Percentiles rank a stretch among this genome's conserved stretches.
Evolutionary conservation across 768 basidiomycete species (phyloP).

Genomic region (Termitomyces sp.): DNA sequence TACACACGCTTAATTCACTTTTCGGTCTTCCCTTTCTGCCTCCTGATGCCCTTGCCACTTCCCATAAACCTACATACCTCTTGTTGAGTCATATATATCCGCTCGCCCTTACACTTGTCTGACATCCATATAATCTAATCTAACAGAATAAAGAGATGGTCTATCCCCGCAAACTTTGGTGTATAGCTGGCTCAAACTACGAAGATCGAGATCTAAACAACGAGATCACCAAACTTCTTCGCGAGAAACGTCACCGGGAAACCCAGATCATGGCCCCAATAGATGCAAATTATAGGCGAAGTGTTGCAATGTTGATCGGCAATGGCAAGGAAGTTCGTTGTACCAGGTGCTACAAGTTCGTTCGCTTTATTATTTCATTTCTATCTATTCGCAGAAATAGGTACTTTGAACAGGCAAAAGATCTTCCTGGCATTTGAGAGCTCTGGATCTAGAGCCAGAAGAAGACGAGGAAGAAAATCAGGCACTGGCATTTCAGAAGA

Average conservation of each 20-base stretch:
- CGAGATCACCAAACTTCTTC: constrained; percentile 92
- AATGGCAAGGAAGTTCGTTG: constrained; percentile 96
- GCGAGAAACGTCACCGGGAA: constrained; percentile 97
- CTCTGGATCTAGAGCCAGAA: constrained; percentile 72
- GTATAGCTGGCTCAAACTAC: constrained; percentile 71
- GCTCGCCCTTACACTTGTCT: too few relatives aligned
- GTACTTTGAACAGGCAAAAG: constrained; percentile 96
- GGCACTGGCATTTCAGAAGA: constrained; percentile 71
- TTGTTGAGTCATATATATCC: too few relatives aligned
- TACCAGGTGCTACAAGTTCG: constrained; percentile 95
- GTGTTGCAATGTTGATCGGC: constrained; percentile 90
- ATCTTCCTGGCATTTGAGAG: constrained; percentile 91
- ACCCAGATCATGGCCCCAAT: constrained; percentile 95
- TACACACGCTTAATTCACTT: too few relatives aligned
- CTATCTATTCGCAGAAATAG: constrained; percentile 29
- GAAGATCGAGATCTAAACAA: constrained; percentile 96
- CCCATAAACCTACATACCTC: too few relatives aligned
- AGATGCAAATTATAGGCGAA: constrained; percentile 93
- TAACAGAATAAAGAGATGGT: too few relatives aligned
- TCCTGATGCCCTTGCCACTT: too few relatives aligned
- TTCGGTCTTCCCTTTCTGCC: too few relatives aligned
- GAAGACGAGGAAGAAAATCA: constrained; percentile 86
- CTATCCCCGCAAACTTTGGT: background rate
- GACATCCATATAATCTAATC: too few relatives aligned
- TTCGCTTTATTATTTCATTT: background rate